Evolutionary conservation across 2,329 filamentous ascomycete species (phyloP).

Genomic region (Tolypocladium paradoxum): DNA sequence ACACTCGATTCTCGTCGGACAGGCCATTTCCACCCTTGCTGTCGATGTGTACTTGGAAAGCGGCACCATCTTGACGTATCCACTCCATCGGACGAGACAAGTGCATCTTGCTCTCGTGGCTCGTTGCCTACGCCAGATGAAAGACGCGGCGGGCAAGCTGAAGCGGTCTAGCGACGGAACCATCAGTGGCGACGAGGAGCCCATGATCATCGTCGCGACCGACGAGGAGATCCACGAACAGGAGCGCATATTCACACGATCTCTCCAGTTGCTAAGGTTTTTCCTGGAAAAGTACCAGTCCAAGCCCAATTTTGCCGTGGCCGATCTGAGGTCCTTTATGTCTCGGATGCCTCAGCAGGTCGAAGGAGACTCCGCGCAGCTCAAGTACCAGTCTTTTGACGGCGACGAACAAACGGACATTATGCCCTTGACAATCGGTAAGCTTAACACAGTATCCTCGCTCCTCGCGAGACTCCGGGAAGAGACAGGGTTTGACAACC

Average conservation of each 20-base stretch:
- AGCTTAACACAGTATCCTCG: slow-evolving; percentile 58
- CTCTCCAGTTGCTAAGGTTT: slow-evolving; percentile 55
- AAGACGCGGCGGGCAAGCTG: slow-evolving; percentile 45
- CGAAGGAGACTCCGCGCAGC: slow-evolving; percentile 52
- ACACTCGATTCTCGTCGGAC: slow-evolving; percentile 51
- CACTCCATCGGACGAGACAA: slow-evolving; percentile 37
- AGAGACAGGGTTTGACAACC: slow-evolving; percentile 65
- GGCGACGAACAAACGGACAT: slow-evolving; percentile 49
- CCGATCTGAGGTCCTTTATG: slow-evolving; percentile 44
- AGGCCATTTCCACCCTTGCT: slow-evolving; percentile 61
- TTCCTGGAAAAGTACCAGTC: slow-evolving; percentile 56
- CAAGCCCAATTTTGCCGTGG: slow-evolving; percentile 47
- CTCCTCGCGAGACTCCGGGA: slow-evolving; percentile 56
- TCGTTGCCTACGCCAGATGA: slow-evolving; percentile 62
- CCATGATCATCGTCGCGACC: slow-evolving; percentile 39
- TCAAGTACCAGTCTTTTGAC: slow-evolving; percentile 68
- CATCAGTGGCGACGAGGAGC: slow-evolving; percentile 35
- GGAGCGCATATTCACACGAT: slow-evolving; percentile 56
- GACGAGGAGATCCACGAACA: slow-evolving; percentile 35
- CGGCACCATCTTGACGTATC: slow-evolving; percentile 35
- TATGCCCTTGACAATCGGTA: slow-evolving; percentile 53
- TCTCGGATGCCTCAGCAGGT: slow-evolving; percentile 38
- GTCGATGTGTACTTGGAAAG: slow-evolving; percentile 58
- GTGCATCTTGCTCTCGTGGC: slow-evolving; percentile 62
- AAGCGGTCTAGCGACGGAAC: slow-evolving; percentile 34